Conservation (phyloP, 768 basidiomycete species). For the Termitomyces sp. region DNA sequence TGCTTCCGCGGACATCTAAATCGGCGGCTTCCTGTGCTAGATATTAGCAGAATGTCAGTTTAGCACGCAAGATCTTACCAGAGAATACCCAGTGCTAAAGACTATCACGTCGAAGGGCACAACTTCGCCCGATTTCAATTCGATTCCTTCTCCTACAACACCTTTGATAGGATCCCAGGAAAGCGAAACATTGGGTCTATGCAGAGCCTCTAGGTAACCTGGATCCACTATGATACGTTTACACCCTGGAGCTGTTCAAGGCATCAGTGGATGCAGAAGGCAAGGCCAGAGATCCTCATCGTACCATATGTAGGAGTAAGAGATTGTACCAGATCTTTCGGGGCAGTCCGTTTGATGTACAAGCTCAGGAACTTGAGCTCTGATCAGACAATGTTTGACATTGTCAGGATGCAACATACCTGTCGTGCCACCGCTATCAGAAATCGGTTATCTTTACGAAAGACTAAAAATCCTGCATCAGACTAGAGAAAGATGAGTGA, state of each 20-base stretch:
- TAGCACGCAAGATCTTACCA: conserved; percentile 19
- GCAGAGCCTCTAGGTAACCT: conserved; percentile 49
- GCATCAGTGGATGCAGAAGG: background rate
- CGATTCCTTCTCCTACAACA: conserved; percentile 46
- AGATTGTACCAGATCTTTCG: conserved; percentile 40
- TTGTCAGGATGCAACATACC: conserved; percentile 20
- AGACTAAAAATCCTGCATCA: conserved; percentile 33
- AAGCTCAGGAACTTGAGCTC: conserved; percentile 29
- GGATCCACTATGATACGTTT: conserved; percentile 63
- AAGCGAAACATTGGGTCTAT: conserved; percentile 50
- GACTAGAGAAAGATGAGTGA: conserved; percentile 20
- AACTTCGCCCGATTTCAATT: conserved; percentile 43
- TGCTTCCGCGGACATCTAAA: conserved; percentile 37
- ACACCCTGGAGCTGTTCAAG: conserved; percentile 45
- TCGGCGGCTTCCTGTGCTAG: conserved; percentile 30
- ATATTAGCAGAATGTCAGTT: background rate
- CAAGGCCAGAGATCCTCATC: conserved; percentile 12
- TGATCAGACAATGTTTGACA: background rate
- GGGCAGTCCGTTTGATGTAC: conserved; percentile 47
- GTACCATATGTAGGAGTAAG: conserved; percentile 52
- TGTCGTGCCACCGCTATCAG: conserved; percentile 26
- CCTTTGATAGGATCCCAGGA: conserved; percentile 45
- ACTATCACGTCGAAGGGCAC: conserved; percentile 55
- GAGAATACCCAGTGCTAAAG: conserved; percentile 50
- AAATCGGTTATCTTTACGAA: conserved; percentile 35